These are phyloP conservation scores for Fraxinus albicans DNA, from an alignment of 305 asterid genomes.

Conservation along the genomic window DNA sequence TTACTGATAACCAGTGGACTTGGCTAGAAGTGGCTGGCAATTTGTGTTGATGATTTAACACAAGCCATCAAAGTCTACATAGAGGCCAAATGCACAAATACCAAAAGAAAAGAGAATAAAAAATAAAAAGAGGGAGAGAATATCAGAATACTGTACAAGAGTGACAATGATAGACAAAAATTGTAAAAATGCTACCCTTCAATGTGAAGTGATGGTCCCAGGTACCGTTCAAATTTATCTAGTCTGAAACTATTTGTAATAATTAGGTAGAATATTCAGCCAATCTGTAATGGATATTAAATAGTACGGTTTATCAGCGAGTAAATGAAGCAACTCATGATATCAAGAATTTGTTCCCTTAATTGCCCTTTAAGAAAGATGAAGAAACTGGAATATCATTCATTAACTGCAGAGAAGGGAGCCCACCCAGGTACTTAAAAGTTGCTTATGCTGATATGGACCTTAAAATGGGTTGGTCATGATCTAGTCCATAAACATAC, in stretches of 20 bases:
- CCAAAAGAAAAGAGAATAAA: not conserved
- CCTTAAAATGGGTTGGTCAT: not conserved
- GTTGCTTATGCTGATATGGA: not conserved
- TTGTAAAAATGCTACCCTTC: not conserved
- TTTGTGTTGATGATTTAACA: not conserved
- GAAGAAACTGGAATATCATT: not conserved
- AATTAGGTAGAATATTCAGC: constrained; percentile 5
- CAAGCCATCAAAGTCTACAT: not conserved
- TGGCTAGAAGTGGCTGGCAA: not conserved
- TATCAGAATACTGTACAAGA: not conserved
- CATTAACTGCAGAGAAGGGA: not conserved
- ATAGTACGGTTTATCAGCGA: not conserved
- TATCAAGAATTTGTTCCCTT: not conserved
- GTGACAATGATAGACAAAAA: not conserved
- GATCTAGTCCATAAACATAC: constrained; percentile 31
- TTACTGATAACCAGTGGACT: not conserved
- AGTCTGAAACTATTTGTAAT: constrained; percentile 6
- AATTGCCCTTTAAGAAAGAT: not conserved
- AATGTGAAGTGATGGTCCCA: not conserved
- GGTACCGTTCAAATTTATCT: not conserved
- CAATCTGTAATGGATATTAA: not conserved
- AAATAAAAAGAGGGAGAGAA: not conserved
- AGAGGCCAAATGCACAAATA: not conserved
- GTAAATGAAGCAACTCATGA: not conserved
- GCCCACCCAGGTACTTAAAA: not conserved